These are phyloP conservation scores for Pseudogymnoascus sp. DNA, from an alignment of 2,329 filamentous ascomycete species.

Conservation along the genomic window DNA sequence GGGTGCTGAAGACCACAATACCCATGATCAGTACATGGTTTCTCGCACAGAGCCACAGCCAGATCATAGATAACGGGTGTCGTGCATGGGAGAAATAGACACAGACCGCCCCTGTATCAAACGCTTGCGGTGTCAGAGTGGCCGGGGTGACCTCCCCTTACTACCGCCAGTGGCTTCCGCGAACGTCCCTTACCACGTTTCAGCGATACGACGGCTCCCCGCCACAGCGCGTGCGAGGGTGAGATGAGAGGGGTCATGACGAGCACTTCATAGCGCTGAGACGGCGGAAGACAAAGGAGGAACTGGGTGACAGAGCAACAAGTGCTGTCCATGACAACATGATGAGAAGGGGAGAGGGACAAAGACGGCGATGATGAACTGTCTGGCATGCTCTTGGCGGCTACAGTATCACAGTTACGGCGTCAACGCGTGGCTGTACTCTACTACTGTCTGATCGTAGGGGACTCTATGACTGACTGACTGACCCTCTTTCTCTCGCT, in stretches of 20 bases:
- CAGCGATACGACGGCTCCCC: conserved; percentile 4
- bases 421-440: not conserved
- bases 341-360: not conserved
- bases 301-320: not conserved
- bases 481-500: conserved; percentile 3
- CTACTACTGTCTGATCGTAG: not conserved
- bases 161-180: conserved; percentile 1
- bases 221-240: not conserved
- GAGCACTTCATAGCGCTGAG: not conserved
- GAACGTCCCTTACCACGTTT: conserved; percentile 4
- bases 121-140: not conserved
- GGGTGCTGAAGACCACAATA: not conserved
- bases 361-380: not conserved
- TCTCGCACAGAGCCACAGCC: conserved; percentile 1
- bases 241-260: conserved; percentile 4
- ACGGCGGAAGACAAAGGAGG: not conserved
- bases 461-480: not conserved
- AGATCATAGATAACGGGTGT: not conserved
- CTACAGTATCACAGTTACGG: not conserved
- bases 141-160: not conserved
- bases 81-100: not conserved
- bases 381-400: not conserved
- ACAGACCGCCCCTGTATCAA: not conserved
- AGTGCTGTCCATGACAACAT: not conserved
- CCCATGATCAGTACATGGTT: conserved; percentile 3